Base-by-base conservation (phyloP, 495 filamentous ascomycete genomes). In the Pyrenula aspistea region DNA sequence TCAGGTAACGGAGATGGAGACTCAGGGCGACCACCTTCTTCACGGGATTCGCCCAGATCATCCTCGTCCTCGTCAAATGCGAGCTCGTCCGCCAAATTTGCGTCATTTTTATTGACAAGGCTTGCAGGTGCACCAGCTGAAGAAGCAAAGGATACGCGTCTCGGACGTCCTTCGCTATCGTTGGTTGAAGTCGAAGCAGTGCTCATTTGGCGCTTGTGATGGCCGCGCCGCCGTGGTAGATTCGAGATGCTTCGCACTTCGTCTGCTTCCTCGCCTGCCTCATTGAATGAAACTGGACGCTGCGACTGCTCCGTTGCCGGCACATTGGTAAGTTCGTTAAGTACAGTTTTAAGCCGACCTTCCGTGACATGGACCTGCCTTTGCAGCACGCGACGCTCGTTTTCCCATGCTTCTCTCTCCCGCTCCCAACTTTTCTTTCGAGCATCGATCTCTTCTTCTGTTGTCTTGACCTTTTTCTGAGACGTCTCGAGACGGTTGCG, bases 321-420 rank as follows among this genome's bases (percentile, higher is more conserved):
- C 53, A 83, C 83, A 21, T 86, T 82, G 25, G 86, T 83, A 25
- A 99, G 77, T 65, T 96, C 94, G 24, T 87, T 86, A 50, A 96
- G 67, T 25, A 99, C 82, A 19, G 78, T 76, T 64, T 91, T 91
- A 55, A 99, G 71, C 55, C 92, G 82, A 53, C 80, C 88, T 67
- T 99, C 93, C 23, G 89, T 84, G 4, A 95, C 81, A 67, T 96
- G 90, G 22, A 94, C 68, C 59, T 86, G 86, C 55, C 88, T 80
- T 70, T 99, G 93, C 49, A 88, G 72, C 55, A 78, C 84, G 31
- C 92, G 82, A 62, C 83, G 87, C 61, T 92, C 88, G 53, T 83
- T 83, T 19, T 89, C 85, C 86, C 88, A 95, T 12, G 74, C 75
- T 53, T 95, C 83, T 65, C 83, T 88, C 58, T 98, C 93, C 56